Base-by-base conservation (phyloP, 164 flowering plant genomes). In the Brasenia schreberi region DNA sequence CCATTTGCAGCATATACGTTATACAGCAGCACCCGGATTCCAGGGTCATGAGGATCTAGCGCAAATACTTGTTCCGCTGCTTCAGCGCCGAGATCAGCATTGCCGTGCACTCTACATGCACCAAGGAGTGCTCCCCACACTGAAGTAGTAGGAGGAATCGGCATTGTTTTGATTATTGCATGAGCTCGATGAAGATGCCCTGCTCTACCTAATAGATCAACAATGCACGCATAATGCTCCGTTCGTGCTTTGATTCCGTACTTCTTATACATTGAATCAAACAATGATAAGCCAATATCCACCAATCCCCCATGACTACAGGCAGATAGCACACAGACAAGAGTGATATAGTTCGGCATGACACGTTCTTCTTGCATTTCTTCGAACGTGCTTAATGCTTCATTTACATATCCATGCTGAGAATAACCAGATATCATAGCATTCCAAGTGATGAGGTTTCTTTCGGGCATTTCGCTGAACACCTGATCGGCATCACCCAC, bases 221-320 rank as follows among this genome's bases (percentile, higher is more conserved):
- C 97, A n/a, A 91, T 74, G 73, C 97, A 92, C 5, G 89, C 90
- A 78, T 86, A 86, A 78, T 92, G 97, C 79, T 92, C 96, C 11
- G 79, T 69, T 60, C 87, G 83, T 5, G 98, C 91, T 64, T 80
- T 82, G 53, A 90, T 77, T 19, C 88, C 85, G 67, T 79, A 82
- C 39, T 66, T 81, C 59, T 17, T 68, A 70, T 69, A 77, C 96
- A 92, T 90, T 62, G 82, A 81, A 59, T 84, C 80, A 75, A 92
- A 90, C 6, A 84, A 77, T 65, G 79, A 68, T 77, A 83, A 68
- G 5, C 98, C 98, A 61, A 66, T 73, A 53, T 84, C 68, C 65
- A 92, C 89, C 43, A 67, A 66, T 11, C 98, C 98, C 27, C 81
- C 88, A 65, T 87, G 80, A 72, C n/a, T n/a, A n/a, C n/a, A n/a